phyloP scores from a whole-genome alignment of 768 basidiomycete genomes.

The Austroboletus eburneus region DNA sequence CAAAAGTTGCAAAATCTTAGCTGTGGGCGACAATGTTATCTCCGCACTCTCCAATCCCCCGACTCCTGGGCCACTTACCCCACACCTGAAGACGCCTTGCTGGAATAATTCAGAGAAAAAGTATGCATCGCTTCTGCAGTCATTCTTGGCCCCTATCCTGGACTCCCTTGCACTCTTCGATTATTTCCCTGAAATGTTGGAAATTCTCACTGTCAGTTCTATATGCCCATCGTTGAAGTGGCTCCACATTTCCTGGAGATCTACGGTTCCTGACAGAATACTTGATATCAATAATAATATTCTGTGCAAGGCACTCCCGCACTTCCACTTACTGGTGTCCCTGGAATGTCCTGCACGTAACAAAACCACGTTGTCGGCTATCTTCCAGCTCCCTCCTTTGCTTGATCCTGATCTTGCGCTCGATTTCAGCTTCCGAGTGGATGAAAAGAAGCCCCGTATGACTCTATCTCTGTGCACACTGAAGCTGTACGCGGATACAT shows the following conservation, averaged over 20 bases:
- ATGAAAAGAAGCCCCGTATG: too few species aligned
- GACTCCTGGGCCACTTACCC: conserved; percentile 16
- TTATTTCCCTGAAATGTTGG: conserved; percentile 17
- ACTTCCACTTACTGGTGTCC: too few species aligned
- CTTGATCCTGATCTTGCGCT: too few species aligned
- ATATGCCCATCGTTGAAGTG: conserved; percentile 17
- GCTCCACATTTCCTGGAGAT: conserved; percentile 10
- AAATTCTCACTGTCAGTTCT: conserved; percentile 17
- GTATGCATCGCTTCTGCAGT: conserved; percentile 17
- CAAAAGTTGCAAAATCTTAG: background rate
- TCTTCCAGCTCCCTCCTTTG: too few species aligned
- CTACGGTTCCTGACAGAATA: too few species aligned
- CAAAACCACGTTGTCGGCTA: too few species aligned
- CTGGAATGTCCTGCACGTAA: too few species aligned
- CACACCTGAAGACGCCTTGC: conserved; percentile 17
- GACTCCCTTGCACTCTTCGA: conserved; percentile 10
- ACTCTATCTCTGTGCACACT: too few species aligned
- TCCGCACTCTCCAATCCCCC: conserved; percentile 25
- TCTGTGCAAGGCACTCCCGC: too few species aligned
- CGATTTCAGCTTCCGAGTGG: too few species aligned
- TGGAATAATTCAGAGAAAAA: conserved; percentile 15
- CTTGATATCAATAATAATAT: too few species aligned
- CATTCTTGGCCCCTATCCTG: conserved; percentile 21
- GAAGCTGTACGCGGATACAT: too few species aligned
- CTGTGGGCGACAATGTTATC: conserved; percentile 19